These are phyloP conservation scores for Eleusine indica DNA, from an alignment of 176 grass and related monocot genomes.

Conservation along the genomic window DNA sequence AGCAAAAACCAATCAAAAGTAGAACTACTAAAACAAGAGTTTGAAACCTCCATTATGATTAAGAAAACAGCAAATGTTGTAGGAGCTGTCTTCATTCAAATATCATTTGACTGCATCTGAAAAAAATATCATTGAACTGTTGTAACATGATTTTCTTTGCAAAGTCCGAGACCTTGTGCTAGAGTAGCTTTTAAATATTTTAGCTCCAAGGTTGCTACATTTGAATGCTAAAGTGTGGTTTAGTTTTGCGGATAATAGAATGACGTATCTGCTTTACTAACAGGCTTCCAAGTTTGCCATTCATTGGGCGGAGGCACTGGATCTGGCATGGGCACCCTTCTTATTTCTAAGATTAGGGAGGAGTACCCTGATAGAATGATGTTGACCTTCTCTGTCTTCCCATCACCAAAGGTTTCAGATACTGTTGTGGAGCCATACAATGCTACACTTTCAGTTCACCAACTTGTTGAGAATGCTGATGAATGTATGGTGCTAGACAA, in stretches of 20 bases:
- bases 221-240: not conserved
- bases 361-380: conserved; percentile 96
- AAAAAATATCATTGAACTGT: not conserved
- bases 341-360: conserved; percentile 96
- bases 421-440: conserved; percentile 95
- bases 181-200: not conserved
- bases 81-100: not conserved
- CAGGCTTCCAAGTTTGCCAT: conserved; percentile 98
- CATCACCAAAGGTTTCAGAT: conserved; percentile 95
- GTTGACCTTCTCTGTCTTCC: conserved; percentile 96
- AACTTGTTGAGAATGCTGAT: conserved; percentile 92
- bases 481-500: conserved; percentile 98
- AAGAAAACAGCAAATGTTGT: not conserved
- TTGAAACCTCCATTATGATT: too few relatives aligned
- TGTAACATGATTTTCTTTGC: not conserved
- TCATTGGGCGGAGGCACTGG: conserved; percentile 95
- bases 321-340: conserved; percentile 93
- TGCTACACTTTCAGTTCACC: conserved; percentile 91
- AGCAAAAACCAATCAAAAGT: too few relatives aligned
- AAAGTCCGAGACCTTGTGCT: conserved; percentile 6
- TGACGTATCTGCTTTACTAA: conserved; percentile 25
- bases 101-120: not conserved
- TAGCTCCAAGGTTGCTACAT: not conserved
- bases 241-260: conserved; percentile 10
- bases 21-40: too few relatives aligned